Percentiles rank a stretch among this genome's conserved stretches.
Evolutionary conservation across 106 monocot species (phyloP).

Genomic region (Allium fistulosum): DNA sequence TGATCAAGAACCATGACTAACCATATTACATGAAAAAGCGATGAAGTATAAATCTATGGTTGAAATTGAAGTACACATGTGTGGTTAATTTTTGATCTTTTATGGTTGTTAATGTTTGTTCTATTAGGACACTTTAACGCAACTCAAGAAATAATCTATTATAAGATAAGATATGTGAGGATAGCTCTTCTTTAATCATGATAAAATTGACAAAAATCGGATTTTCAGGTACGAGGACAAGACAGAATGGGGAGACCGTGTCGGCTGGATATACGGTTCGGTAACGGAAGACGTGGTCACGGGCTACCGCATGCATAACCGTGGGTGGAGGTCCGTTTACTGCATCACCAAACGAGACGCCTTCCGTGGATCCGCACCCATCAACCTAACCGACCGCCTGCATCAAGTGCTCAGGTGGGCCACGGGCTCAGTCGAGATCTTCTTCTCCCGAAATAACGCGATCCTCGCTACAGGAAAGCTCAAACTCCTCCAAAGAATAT

Average conservation of each 20-base stretch:
- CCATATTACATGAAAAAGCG: too few species aligned
- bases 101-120: too few species aligned
- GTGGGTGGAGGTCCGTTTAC: constrained; percentile 63
- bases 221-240: constrained; percentile 59
- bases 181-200: background rate
- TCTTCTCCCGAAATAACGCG: constrained; percentile 72
- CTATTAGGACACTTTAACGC: too few species aligned
- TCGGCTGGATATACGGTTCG: constrained; percentile 37
- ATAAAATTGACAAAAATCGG: background rate
- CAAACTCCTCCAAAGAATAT: constrained; percentile 53
- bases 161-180: too few species aligned
- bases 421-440: constrained; percentile 75
- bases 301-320: constrained; percentile 78
- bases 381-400: constrained; percentile 32
- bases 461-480: constrained; percentile 40
- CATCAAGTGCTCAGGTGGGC: constrained; percentile 81
- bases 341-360: constrained; percentile 71
- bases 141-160: too few species aligned
- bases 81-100: too few species aligned
- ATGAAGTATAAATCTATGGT: too few species aligned
- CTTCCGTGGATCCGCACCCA: constrained; percentile 61
- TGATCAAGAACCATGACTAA: too few species aligned
- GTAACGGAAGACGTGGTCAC: constrained; percentile 76
- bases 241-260: constrained; percentile 61
- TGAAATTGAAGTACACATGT: too few species aligned